Base-by-base conservation (phyloP, 2,329 filamentous ascomycete genomes). In the Lachnellula subtilissima region DNA sequence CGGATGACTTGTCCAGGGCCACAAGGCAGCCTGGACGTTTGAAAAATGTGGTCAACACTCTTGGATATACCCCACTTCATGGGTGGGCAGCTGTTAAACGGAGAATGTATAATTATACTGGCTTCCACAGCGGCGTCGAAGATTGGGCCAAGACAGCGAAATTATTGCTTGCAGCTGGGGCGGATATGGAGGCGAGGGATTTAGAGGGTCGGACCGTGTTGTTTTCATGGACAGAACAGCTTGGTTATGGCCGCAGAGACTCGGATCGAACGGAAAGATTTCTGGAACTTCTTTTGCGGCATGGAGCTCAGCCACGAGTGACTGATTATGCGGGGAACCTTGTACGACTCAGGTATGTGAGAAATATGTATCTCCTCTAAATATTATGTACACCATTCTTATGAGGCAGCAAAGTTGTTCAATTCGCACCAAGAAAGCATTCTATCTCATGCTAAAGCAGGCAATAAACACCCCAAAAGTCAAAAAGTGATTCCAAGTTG, bases 141-240 rank as follows among this genome's bases (percentile, higher is more conserved):
- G 37, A 40, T 6, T 40, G 37, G 37, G 37, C 14, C 7, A 40
- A 40, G 17, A 17, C 37, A 15, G 37, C 15, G 5, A 17, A 35
- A 15, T 8, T 53, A 8, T 50, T 68, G 2, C 19, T 69, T 1
- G 45, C 61, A 5, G 52, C 57, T 4, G 65, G 64, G 1, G 62
- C 55, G 2, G 58, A 69, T 45, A 43, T 64, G 5, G 50, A 67
- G 39, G 58, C 51, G 25, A 54, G 45, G 14, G 36, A 54, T 42
- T 43, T 12, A 11, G 14, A 52, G 14, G 42, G 55, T 39, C 28
- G 19, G 22, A 53, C 48, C 14, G 47, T 46, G 2, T 56, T 72
- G 17, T 49, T 49, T 14, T n/a, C 12, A 12, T 22, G 28, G 17
- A 22, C 37, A 40, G 17, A 40, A 40, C 37, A 40, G 37, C 14